Evolutionary conservation across 129 eudicot genomes (phyloP).

Genomic region (Flaveria sonorensis): DNA sequence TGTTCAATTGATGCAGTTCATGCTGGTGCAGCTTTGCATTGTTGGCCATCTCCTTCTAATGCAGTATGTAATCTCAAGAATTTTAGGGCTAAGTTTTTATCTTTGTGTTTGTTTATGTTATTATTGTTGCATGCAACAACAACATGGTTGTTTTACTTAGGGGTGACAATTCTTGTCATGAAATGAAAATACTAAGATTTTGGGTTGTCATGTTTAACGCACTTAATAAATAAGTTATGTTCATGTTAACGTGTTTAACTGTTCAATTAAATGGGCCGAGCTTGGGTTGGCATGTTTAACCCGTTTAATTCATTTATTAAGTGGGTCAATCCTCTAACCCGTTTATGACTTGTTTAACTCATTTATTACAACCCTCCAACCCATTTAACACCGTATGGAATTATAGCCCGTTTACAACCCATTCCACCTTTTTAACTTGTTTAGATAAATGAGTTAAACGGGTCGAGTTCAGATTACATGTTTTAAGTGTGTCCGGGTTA

Average conservation of each 20-base stretch:
- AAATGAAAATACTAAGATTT: background rate
- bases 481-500: background rate
- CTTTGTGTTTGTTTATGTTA: background rate
- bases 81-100: background rate
- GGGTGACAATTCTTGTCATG: background rate
- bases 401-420: background rate
- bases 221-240: background rate
- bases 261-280: background rate
- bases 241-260: background rate
- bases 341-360: background rate
- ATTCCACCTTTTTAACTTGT: background rate
- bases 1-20: constrained; percentile 95
- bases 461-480: background rate
- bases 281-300: background rate
- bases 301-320: background rate
- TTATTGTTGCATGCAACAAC: no score
- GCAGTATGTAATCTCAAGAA: constrained; percentile 56
- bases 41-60: constrained; percentile 99
- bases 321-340: background rate
- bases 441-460: background rate
- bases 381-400: background rate
- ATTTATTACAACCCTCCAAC: background rate
- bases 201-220: background rate
- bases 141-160: background rate
- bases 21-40: constrained; percentile 99